Base-by-base conservation (phyloP, 345 rosid species). In the Hypericum perforatum region DNA sequence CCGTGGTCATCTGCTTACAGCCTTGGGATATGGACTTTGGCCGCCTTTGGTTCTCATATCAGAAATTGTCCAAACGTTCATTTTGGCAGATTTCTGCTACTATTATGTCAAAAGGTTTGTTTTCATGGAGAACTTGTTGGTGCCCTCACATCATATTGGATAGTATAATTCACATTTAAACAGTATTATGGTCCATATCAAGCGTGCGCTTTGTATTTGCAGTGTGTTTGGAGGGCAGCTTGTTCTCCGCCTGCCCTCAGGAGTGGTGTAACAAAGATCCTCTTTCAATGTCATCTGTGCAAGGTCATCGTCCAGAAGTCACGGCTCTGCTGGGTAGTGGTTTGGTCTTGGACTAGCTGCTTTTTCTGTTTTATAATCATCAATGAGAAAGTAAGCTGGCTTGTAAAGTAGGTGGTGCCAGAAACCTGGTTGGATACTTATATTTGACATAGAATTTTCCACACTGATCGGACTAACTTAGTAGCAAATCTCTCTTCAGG, bases 211-310 rank as follows among this genome's bases (percentile, higher is more conserved):
- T 43, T 44, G 57, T 44, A 13, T 38, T 49, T 76, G 73, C 86
- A 86, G 99, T 64, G 97, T 94, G 46, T 85, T 94, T 16, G 99
- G 99, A 47, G 99, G 99, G 56, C 97, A 86, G 76, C 95, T 89
- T 52, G 94, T 94, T 54, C 94, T 94, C 11, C 84, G 99, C 48
- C 97, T 94, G 51, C 99, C 99, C 8, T 82, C 99, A 45, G 97
- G 99, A 54, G 99, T 94, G 58, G 99, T 94, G 52, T 92, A 65
- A 46, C 15, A 1, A 32, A 46, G 7, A 13, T 13, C 9, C 8
- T 46, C 14, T 32, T 9, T 12, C 32, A 12, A 16, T 50, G 14
- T 12, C 32, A 22, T 22, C 4, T 22, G 32, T 4, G 32, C 4
- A 1, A 22, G 39, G 40, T 38, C 42, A 22, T 22, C 32, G 4